Conservation (phyloP, 257 asterid genomes). For the Scutellaria baicalensis region DNA sequence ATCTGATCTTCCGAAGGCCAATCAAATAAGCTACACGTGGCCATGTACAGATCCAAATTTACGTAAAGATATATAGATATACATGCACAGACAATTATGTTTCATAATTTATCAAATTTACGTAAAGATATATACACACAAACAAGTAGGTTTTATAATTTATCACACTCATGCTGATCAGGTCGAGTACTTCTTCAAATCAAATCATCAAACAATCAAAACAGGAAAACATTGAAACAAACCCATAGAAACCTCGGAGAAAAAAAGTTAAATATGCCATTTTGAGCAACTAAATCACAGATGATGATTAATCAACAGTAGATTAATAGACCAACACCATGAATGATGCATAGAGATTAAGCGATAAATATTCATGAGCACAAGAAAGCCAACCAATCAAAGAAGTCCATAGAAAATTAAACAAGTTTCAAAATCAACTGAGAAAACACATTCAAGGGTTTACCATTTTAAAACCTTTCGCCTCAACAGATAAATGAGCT, state of each 20-base stretch:
- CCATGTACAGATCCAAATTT: background rate
- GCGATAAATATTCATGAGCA: background rate
- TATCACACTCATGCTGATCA: background rate
- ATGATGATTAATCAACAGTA: background rate
- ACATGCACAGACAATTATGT: background rate
- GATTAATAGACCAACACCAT: background rate
- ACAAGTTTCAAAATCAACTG: background rate
- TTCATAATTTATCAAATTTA: background rate
- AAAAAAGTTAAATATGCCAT: background rate
- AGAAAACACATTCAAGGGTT: constrained; percentile 6
- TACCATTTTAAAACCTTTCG: constrained; percentile 22
- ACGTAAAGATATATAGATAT: background rate
- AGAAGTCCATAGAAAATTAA: background rate
- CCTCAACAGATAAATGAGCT: constrained; percentile 5
- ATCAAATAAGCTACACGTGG: background rate
- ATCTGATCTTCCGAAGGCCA: background rate
- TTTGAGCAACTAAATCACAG: background rate
- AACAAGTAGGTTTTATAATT: background rate
- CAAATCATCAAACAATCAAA: background rate
- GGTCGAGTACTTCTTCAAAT: background rate
- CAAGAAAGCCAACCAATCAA: constrained; percentile 9
- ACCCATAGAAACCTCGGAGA: background rate
- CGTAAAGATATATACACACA: background rate
- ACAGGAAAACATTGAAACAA: background rate
- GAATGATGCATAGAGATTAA: background rate